Evolutionary conservation across 2,329 filamentous ascomycete genomes (phyloP), one percentile per base, ranked within the genome.

Genomic region (Stemphylium lycopersici): DNA sequence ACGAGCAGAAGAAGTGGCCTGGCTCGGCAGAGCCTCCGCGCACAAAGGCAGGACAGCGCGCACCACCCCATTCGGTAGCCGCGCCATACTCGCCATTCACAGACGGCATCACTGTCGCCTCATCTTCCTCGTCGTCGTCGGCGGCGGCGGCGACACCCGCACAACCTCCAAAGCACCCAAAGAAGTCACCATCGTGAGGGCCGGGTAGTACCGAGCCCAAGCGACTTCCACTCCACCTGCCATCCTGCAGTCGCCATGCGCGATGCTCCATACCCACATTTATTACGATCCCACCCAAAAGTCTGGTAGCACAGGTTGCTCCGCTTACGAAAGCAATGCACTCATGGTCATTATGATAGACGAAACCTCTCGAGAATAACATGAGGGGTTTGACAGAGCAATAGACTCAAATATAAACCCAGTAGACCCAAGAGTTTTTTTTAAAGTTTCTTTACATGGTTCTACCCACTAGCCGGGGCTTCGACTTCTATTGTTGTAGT

Each of bases 1-100:
- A 86, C 45, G 90, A 96, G 69, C 92, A 97, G 76, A 78, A 87
- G 47, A 77, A 79, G 43, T 73, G 70, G 63, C 71, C 71, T 16
- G 67, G 63, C 15, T 55, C 75, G 6, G 74, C 77, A 8, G 79
- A 76, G 78, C 70, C 72, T 40, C 67, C 69, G 18, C 66, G 66
- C 38, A 63, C 66, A 31, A 65, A 66, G 36, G 59, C 67, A 62
- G 78, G 64, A 49, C 73, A 59, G 48, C 71, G 76, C 52, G 78
- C 78, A 1, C 78, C 79, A 24, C 81, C 84, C 54, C 78, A 84
- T 70, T 67, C 81, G 2, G 70, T 87, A 22, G 81, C 84, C 1
- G 82, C 82, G 34, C 84, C 85, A 3, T 88, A 86, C 71, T 81
- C 82, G 52, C 85, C 84, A 1, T 82, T 85, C 57, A 76, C 78